Conservation (phyloP, 352 stramenopile genomes). For the Globisporangium paddicum region DNA sequence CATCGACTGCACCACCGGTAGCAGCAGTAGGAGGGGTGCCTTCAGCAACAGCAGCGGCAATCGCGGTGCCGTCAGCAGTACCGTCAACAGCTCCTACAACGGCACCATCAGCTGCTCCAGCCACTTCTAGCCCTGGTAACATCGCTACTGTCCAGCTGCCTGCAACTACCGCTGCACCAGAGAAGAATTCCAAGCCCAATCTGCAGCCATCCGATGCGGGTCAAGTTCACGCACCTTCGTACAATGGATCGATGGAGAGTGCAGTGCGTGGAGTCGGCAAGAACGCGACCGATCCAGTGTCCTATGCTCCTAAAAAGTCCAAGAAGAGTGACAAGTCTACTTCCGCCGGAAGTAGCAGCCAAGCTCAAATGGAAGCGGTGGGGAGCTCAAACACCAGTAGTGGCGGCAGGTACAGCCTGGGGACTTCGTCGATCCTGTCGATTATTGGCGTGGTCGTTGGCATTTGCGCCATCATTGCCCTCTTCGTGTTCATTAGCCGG, state of each 20-base stretch:
- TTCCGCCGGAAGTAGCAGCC: background rate
- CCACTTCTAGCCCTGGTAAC: background rate
- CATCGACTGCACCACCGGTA: background rate
- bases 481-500: slow-evolving; percentile 58
- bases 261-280: slow-evolving; percentile 11
- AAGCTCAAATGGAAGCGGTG: slow-evolving; percentile 26
- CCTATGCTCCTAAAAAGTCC: background rate
- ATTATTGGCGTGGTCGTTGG: slow-evolving; percentile 68
- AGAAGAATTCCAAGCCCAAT: background rate
- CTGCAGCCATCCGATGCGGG: background rate
- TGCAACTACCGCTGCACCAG: background rate
- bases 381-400: slow-evolving; percentile 42
- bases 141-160: background rate
- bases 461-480: slow-evolving; percentile 42
- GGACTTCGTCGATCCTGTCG: slow-evolving; percentile 57
- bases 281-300: slow-evolving; percentile 2
- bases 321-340: slow-evolving; percentile 4
- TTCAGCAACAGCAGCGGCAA: slow-evolving; percentile 6
- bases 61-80: slow-evolving; percentile 6
- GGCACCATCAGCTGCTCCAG: background rate
- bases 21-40: background rate
- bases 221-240: slow-evolving; percentile 10
- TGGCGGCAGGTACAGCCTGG: slow-evolving; percentile 49
- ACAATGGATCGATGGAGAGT: slow-evolving; percentile 5
- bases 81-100: background rate